These are phyloP conservation scores for Ophiostoma triangulosporum DNA, from an alignment of 2,329 filamentous ascomycete species.

Conservation along the genomic window DNA sequence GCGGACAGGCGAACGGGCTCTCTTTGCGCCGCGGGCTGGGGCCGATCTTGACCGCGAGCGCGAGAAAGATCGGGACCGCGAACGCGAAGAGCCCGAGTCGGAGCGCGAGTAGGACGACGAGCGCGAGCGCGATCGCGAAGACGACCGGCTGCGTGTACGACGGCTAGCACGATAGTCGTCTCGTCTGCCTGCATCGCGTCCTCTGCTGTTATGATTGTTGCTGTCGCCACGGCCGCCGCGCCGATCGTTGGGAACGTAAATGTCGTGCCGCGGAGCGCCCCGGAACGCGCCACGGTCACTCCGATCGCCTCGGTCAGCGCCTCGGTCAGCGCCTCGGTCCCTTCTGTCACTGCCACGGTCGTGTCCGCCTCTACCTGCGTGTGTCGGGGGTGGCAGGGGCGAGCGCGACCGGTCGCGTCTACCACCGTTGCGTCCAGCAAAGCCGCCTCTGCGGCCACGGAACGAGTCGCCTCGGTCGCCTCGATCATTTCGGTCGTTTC, in stretches of 20 bases:
- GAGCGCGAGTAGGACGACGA: constrained; percentile 17
- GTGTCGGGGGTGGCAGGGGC: constrained; percentile 20
- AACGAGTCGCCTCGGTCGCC: constrained; percentile 23
- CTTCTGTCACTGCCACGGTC: constrained; percentile 28
- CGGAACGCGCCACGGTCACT: constrained; percentile 22
- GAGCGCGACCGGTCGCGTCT: constrained; percentile 39
- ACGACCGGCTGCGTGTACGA: constrained; percentile 19
- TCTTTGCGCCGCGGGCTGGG: neutral
- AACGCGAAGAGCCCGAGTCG: constrained; percentile 23
- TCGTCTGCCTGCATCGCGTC: neutral
- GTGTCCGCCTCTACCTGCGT: constrained; percentile 25
- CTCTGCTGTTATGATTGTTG: constrained; percentile 27
- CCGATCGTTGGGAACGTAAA: constrained; percentile 38
- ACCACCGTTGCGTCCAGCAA: constrained; percentile 30
- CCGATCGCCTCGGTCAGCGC: neutral
- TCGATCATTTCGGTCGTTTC: constrained; percentile 15
- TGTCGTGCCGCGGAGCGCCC: constrained; percentile 26
- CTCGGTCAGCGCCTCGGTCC: constrained; percentile 29
- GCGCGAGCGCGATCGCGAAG: constrained; percentile 16
- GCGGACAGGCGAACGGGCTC: constrained; percentile 13
- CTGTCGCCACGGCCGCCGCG: constrained; percentile 23
- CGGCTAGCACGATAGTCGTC: constrained; percentile 8
- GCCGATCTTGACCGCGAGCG: constrained; percentile 4
- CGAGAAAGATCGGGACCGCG: constrained; percentile 4
- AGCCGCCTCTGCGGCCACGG: constrained; percentile 33